Evolutionary conservation across 768 basidiomycete genomes (phyloP).

Genomic region (Mycena haematopus): DNA sequence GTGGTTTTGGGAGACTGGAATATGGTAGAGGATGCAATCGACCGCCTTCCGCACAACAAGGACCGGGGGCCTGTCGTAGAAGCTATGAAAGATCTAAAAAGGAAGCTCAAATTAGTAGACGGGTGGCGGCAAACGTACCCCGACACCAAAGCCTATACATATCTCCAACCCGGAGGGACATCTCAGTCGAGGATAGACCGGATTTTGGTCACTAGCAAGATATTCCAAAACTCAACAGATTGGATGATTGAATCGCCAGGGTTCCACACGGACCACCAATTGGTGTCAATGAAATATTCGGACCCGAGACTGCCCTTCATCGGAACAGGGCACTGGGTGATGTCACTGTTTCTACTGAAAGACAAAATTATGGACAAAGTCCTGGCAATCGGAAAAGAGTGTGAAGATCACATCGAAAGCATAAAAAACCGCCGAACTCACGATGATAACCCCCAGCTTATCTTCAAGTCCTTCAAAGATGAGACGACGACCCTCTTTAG

Average conservation of each 20-base stretch:
- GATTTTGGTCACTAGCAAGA: neutral
- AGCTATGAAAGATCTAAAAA: conserved; percentile 12
- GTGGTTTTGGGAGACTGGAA: conserved; percentile 12
- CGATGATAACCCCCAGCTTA: neutral
- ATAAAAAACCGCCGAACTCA: neutral
- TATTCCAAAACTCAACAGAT: conserved; percentile 1
- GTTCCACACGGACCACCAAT: conserved; percentile 11
- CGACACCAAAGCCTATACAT: conserved; percentile 15
- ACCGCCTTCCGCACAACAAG: conserved; percentile 13
- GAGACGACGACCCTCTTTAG: neutral
- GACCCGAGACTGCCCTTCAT: conserved; percentile 9
- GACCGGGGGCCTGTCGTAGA: conserved; percentile 2
- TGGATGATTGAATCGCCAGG: conserved; percentile 6
- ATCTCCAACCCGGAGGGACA: neutral
- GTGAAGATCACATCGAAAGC: no score
- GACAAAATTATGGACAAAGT: no score
- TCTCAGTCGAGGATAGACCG: conserved; percentile 7
- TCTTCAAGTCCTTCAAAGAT: conserved; percentile 5
- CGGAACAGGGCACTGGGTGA: no score
- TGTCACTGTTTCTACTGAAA: no score
- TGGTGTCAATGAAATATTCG: conserved; percentile 6
- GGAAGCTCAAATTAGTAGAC: conserved; percentile 1
- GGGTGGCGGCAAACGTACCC: conserved; percentile 28
- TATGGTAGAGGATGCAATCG: conserved; percentile 27
- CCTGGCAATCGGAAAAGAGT: no score